These are phyloP conservation scores for Arthrobotrys musiformis DNA, from an alignment of 2,329 filamentous ascomycete genomes.

Conservation along the genomic window DNA sequence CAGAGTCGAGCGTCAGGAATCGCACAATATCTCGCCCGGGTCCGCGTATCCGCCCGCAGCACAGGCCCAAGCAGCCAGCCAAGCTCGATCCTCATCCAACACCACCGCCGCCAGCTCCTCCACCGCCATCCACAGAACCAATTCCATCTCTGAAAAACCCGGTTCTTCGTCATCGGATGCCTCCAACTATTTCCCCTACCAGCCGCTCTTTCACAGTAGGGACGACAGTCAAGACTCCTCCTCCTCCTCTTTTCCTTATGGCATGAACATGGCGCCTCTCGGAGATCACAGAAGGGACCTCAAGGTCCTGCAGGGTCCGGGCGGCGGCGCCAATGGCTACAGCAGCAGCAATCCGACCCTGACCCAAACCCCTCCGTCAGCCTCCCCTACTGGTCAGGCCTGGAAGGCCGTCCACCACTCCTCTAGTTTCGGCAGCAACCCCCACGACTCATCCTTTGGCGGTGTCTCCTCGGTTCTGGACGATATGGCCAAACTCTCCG, in stretches of 20 bases:
- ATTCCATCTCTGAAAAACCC: constrained; percentile 40
- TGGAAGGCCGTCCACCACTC: constrained; percentile 47
- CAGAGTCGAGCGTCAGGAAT: constrained; percentile 52
- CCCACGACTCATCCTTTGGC: constrained; percentile 32
- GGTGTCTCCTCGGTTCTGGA: constrained; percentile 47
- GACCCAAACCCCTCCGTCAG: constrained; percentile 52
- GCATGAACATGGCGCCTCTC: constrained; percentile 51
- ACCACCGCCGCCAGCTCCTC: constrained; percentile 25
- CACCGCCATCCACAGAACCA: constrained; percentile 2
- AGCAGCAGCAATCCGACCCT: constrained; percentile 52
- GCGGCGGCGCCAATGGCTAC: constrained; percentile 37
- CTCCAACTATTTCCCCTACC: constrained; percentile 46
- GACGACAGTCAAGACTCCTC: constrained; percentile 34
- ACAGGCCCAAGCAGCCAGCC: too few species aligned
- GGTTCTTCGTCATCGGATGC: constrained; percentile 45
- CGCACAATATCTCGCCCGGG: constrained; percentile 51
- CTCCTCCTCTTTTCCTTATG: constrained; percentile 28
- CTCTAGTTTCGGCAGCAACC: constrained; percentile 45
- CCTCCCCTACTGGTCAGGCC: constrained; percentile 49
- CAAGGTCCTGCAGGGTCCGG: constrained; percentile 47
- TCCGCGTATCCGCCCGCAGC: constrained; percentile 44
- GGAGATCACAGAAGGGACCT: constrained; percentile 51
- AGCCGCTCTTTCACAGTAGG: constrained; percentile 30
- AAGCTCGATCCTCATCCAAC: constrained; percentile 24
- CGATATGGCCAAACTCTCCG: constrained; percentile 42